Evolutionary conservation across 352 stramenopile genomes (phyloP), one percentile per base, ranked within the genome.

Genomic region (Blastocystis sp.): DNA sequence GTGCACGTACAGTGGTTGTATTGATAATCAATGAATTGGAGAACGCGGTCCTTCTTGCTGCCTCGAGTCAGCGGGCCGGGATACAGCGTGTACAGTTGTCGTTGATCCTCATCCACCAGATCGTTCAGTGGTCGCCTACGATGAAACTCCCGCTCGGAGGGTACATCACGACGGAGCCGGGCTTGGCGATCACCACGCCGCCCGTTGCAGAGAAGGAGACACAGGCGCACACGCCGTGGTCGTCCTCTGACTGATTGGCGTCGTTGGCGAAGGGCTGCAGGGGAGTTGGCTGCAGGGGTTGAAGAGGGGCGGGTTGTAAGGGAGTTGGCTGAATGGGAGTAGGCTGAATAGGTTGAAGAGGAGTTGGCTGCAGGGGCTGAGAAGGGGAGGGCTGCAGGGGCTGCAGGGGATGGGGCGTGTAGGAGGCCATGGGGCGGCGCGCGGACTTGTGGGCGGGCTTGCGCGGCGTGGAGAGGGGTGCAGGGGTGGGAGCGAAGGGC

Each of bases 1-100:
- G 28, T 45, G 38, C 24, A 34, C 21, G 19, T 54, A 76, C 66
- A 59, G 10, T 48, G 34, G 42, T 48, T 9, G 34, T 76, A 54
- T 28, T 84, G 74, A 17, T 2, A 69, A 54, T 68, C 34, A 14
- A 68, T 19, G n/a, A 43, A 84, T 57, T 84, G 74, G 24, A 84
- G 9, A 14, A 64, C 74, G 9, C 69, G 68, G 11, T 84, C 74
- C 17, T 45, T 34, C 42, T 84, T 66, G 28, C 45, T 84, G 45
- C 74, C 74, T 19, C 69, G 52, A 1, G 74, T 84, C 7, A 84
- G 45, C 42, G 74, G 74, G 11, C 74, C 74, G 40, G 40, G 45
- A 6, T 69, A 68, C 9, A 54, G 48, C 3, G 66, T 3, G 66
- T 57, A 57, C 48, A 57, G 48, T 57, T 57, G 48, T 57, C 48